phyloP scores from a whole-genome alignment of 2,329 filamentous ascomycete species.

The Aspergillus hiratsukae region DNA sequence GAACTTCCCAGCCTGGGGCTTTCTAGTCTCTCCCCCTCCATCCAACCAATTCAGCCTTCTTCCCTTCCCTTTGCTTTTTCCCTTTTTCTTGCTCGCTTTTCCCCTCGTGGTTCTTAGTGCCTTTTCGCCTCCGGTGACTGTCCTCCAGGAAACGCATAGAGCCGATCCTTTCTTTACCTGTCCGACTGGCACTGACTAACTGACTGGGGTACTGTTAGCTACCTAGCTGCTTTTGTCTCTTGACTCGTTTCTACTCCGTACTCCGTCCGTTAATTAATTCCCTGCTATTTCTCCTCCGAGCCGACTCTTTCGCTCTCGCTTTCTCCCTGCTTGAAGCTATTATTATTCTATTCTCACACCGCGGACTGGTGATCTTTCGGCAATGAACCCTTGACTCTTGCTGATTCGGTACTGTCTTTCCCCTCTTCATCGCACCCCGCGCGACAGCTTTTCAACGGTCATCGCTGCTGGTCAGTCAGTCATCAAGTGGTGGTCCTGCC shows the following conservation, averaged over 20 bases:
- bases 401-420: background rate
- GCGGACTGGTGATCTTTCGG: background rate
- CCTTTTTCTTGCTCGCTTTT: slow-evolving; percentile 1
- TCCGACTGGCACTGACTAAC: background rate
- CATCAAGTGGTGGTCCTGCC: background rate
- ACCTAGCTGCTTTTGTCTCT: background rate
- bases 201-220: background rate
- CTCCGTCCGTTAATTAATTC: background rate
- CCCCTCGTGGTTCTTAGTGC: background rate
- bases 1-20: background rate
- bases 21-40: background rate
- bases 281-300: too few species aligned
- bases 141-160: background rate
- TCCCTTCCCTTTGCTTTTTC: background rate
- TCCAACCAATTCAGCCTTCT: background rate
- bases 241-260: background rate
- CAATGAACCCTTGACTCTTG: background rate
- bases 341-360: background rate
- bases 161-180: too few species aligned
- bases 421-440: background rate
- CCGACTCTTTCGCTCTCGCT: background rate
- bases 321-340: background rate
- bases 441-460: background rate
- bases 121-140: background rate
- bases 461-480: background rate